Evolutionary conservation across 345 rosid genomes (phyloP).

Genomic region (Barbarea vulgaris): DNA sequence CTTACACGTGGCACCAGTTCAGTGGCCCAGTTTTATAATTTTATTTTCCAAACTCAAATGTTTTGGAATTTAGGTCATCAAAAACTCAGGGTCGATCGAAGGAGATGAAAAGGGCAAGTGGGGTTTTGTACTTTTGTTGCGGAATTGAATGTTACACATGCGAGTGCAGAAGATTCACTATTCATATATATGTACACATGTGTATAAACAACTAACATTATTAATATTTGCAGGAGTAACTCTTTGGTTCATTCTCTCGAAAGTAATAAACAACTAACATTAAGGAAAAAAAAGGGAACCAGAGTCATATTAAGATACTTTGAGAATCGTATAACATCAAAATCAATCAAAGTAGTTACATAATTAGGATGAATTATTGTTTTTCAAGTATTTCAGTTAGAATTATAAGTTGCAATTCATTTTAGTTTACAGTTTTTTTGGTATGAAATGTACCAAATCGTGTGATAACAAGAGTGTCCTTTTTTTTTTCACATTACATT

Average conservation of each 20-base stretch:
- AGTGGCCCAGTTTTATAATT: neutral
- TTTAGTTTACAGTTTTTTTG: neutral
- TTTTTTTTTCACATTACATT: neutral
- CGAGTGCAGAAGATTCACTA: conserved; percentile 30
- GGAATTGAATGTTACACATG: conserved; percentile 39
- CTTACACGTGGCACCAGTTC: neutral
- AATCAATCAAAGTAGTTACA: neutral
- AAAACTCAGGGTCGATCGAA: conserved; percentile 24
- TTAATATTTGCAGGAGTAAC: conserved; percentile 24
- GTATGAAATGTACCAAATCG: neutral
- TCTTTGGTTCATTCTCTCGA: conserved; percentile 13
- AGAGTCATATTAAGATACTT: neutral
- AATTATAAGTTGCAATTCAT: neutral
- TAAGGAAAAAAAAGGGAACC: neutral
- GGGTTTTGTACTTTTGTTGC: conserved; percentile 34
- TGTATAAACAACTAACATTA: conserved; percentile 13
- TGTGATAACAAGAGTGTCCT: neutral
- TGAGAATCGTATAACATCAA: neutral
- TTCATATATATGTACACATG: conserved; percentile 15
- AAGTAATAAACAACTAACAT: conserved; percentile 9
- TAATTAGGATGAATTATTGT: neutral
- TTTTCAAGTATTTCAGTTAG: neutral
- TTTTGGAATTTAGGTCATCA: conserved; percentile 36
- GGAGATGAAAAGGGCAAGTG: conserved; percentile 34
- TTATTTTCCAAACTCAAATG: neutral